Base-by-base conservation (phyloP, 2,329 filamentous ascomycete species). In the Colletotrichum sp. region DNA sequence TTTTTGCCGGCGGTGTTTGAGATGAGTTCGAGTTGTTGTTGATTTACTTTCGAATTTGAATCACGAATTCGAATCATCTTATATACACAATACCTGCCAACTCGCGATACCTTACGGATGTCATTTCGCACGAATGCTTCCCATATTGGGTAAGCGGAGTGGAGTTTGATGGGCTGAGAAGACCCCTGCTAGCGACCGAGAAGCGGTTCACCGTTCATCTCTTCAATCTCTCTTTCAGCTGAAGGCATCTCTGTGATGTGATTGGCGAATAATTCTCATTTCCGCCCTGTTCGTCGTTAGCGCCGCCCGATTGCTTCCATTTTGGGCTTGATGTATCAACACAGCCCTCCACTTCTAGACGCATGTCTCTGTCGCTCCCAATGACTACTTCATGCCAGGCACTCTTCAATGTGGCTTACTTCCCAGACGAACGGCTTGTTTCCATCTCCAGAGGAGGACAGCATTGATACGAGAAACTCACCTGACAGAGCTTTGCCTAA, bases 261-360 rank as follows among this genome's bases (percentile, higher is more conserved):
- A 73, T 70, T 73, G 66, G 71, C 11, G 5, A 64, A 44, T 22
- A 25, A 13, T n/a, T 13, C 30, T 28, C 32, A 34, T 55, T 39
- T 57, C 15, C 13, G 22, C 22, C 25, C 30, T 25, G 22, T 61
- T 44, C 13, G 27, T 36, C 8, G n/a, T n/a, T 72, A 77, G 77
- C 68, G 68, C 63, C 77, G 77, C 77, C 32, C 71, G 34, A 77
- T 44, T 72, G 68, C 52, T 78, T 77, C 77, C 68, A 19, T 27
- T 61, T 75, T 52, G 55, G 71, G 74, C 25, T 74, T 78, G 52
- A 74, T 59, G 59, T 32, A 30, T 27, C 63, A 4, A 66, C 22
- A 44, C 61, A n/a, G 30, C 34, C 22, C 27, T 30, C 30, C 60
- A 64, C n/a, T 27, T 22, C 60, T 16, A 64, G 60, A 64, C 7